Percentiles rank a stretch among this genome's conserved stretches.
Conservation (phyloP, 1,284 basidiomycete species). For the Marasmius sp. region DNA sequence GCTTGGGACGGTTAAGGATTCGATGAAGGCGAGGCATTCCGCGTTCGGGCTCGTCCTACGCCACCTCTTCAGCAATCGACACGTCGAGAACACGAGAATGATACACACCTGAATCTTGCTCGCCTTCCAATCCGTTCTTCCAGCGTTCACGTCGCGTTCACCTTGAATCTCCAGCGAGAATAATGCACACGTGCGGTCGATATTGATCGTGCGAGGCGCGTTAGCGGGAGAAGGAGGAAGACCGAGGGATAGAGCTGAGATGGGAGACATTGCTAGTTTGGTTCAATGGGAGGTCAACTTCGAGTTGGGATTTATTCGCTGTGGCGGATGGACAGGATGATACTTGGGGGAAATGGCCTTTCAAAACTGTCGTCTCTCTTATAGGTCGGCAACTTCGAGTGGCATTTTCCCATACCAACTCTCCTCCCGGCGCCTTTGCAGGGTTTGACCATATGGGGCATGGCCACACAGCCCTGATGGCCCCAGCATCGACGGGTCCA, state of each 20-base stretch:
- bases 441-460: too few relatives aligned
- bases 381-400: neutral
- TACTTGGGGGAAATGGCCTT: neutral
- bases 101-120: neutral
- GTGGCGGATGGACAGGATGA: neutral
- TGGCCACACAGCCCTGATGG: neutral
- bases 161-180: neutral
- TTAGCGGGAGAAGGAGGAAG: neutral
- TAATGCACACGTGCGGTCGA: neutral
- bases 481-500: neutral
- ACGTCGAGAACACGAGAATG: too few relatives aligned
- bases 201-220: neutral
- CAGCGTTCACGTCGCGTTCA: neutral
- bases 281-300: neutral
- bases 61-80: too few relatives aligned
- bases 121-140: neutral
- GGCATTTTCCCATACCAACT: neutral
- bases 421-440: too few relatives aligned
- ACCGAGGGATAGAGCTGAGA: neutral
- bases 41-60: neutral
- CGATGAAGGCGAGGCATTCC: neutral
- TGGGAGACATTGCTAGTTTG: neutral
- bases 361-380: neutral
- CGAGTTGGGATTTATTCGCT: neutral
- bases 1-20: neutral